Evolutionary conservation across 2,329 filamentous ascomycete genomes (phyloP).

Genomic region (Plenodomus lindquistii): DNA sequence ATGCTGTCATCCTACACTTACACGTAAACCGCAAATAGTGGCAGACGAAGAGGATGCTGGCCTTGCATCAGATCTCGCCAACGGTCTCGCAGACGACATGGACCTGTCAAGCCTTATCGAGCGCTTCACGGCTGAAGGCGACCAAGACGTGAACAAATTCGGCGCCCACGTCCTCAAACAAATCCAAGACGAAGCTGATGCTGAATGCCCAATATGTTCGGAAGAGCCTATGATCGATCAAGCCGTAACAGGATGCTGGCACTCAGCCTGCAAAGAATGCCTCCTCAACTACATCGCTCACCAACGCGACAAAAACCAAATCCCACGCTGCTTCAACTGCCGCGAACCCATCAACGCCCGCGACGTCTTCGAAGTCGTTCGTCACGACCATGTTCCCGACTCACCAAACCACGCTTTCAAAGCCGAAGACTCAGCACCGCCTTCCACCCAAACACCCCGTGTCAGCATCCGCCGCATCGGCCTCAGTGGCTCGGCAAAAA

Average conservation of each 20-base stretch:
- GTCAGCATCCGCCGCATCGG: constrained; percentile 66
- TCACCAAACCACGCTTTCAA: constrained; percentile 48
- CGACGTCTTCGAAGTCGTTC: constrained; percentile 90
- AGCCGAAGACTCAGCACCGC: constrained; percentile 26
- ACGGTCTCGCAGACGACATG: constrained; percentile 92
- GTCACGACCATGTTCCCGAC: constrained; percentile 66
- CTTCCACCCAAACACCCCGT: constrained; percentile 46
- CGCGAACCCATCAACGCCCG: constrained; percentile 78
- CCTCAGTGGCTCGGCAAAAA: constrained; percentile 81
- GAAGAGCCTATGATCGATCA: constrained; percentile 97
- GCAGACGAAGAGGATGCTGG: constrained; percentile 86
- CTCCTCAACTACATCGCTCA: constrained; percentile 89
- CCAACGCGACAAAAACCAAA: constrained; percentile 73
- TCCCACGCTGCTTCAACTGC: constrained; percentile 88
- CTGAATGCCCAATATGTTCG: constrained; percentile 91
- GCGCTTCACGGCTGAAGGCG: constrained; percentile 70
- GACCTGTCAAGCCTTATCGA: constrained; percentile 85
- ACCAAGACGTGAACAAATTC: constrained; percentile 70
- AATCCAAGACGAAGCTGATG: constrained; percentile 84
- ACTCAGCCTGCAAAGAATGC: constrained; percentile 93
- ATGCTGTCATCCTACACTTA: constrained; percentile 90
- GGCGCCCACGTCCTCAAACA: constrained; percentile 86
- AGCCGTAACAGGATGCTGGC: constrained; percentile 95
- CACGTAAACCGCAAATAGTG: constrained; percentile 80
- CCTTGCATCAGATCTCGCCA: constrained; percentile 74